Evolutionary conservation across 2,329 filamentous ascomycete genomes (phyloP), one percentile per base, ranked within the genome.

Genomic region (Hypoxylon sp.): DNA sequence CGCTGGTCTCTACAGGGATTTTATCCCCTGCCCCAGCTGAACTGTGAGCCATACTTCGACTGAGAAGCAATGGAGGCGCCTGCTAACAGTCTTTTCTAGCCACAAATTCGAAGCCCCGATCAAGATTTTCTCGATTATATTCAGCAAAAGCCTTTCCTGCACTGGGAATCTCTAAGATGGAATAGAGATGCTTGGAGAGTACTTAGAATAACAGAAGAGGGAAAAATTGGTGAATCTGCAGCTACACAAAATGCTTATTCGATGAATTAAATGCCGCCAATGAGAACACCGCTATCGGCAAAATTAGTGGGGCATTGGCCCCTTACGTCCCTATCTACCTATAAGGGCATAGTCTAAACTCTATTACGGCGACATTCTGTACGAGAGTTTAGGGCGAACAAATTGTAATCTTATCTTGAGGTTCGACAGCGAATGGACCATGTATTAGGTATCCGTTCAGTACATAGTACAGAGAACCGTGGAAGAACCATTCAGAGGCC

Each of bases 11-110:
- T 31, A 65, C 67, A 24, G 72, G 68, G 51, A 59, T 62, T 69
- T 81, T 80, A 72, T 74, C 80, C 70, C 76, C 80, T 69, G 78
- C 73, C 55, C 72, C 72, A 50, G 71, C 67, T 66, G 75, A 68
- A 68, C 73, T 73, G 67, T 79, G 74, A 72, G 82, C 82, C 84
- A 86, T 86, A 81, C 80, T 83, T 74, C 24, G 81, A 82, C 82
- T 78, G 73, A 75, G 80, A 77, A 85, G 83, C 84, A 86, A 86
- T 85, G 83, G 83, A 81, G 71, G 79, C 74, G 83, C 82, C 76
- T 86, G 83, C 83, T 83, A 81, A 78, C 76, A 81, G 83, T 82
- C 80, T 80, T 80, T 82, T 80, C 78, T 75, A 79, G 77, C 75
- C 63, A 67, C 60, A 46, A 58, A 42, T 11, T 29, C 21, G 42